Evolutionary conservation across 2,329 filamentous ascomycete genomes (phyloP), one percentile per base, ranked within the genome.

Genomic region (Albifimbria verrucaria): DNA sequence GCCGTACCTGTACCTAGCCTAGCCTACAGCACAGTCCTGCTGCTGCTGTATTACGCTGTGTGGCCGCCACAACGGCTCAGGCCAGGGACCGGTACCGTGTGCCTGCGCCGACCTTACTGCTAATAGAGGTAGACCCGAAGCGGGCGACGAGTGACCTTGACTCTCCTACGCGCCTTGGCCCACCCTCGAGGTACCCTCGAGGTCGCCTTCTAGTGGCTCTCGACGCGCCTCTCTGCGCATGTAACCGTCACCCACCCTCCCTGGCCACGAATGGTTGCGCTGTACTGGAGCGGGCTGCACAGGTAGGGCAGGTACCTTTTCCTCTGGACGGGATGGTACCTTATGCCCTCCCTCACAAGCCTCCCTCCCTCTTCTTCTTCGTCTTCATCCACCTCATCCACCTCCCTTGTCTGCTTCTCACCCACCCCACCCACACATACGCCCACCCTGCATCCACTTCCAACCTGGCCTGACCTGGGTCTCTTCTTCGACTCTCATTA

Each of bases 401-500:
- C 32, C 32, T 39, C 12, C 32, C 11, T 39, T n/a, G 15, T n/a
- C 32, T n/a, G 15, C 18, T 12, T 39, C 32, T 15, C 42, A 20
- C 42, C 42, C 42, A 44, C 42, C 42, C 15, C 32, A 39, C 32
- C 26, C 32, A 39, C 32, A 44, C 42, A 4, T 23, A 20, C 42
- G 22, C 20, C 42, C 42, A 44, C 42, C 42, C 18, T 23, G 18
- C 42, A 23, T 23, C 42, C 42, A 44, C 42, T 21, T 20, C 42
- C 15, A 44, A 21, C 42, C 18, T 44, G 42, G 18, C 22, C 42
- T 12, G 18, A 44, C 42, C 42, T 4, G 18, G 22, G 12, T 39
- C 32, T 12, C 32, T 39, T 17, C 32, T n/a, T 39, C 32, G 32
- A 44, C 18, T 48, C 20, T 36, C 46, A 48, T 48, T 48, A 48